phyloP scores from a whole-genome alignment of 805 yeast genomes.

The Pichia gijzeniarum region DNA sequence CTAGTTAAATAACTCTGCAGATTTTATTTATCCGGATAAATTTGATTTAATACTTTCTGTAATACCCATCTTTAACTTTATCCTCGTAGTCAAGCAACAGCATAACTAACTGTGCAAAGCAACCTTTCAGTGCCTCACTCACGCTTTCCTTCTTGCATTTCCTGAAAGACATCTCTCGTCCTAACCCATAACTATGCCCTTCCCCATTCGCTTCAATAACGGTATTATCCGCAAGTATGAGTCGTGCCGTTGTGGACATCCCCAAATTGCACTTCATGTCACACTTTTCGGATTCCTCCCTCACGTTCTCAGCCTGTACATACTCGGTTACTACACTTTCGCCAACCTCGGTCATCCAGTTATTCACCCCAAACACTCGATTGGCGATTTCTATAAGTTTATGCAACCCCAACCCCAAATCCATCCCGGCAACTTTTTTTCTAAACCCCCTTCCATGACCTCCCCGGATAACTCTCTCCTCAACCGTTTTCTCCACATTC shows the following conservation, averaged over 20 bases:
- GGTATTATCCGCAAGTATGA: conserved; percentile 41
- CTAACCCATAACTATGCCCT: conserved; percentile 32
- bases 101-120: conserved; percentile 33
- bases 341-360: conserved; percentile 35
- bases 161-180: conserved; percentile 30
- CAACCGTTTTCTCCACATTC: background rate
- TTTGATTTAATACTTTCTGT: conserved; percentile 11
- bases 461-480: conserved; percentile 1
- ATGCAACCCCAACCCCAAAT: conserved; percentile 16
- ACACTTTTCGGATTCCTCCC: background rate
- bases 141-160: conserved; percentile 43
- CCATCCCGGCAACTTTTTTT: conserved; percentile 13
- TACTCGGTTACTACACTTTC: background rate
- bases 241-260: conserved; percentile 25
- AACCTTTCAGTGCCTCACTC: conserved; percentile 39
- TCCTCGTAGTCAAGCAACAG: conserved; percentile 26
- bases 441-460: conserved; percentile 4
- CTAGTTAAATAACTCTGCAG: background rate
- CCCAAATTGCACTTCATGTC: background rate
- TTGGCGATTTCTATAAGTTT: conserved; percentile 36
- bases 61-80: conserved; percentile 22
- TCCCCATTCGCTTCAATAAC: conserved; percentile 32
- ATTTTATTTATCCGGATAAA: background rate
- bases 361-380: conserved; percentile 43
- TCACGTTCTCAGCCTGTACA: background rate